Base-by-base conservation (phyloP, 1,139 yeast species). In the Taphrina sp. region DNA sequence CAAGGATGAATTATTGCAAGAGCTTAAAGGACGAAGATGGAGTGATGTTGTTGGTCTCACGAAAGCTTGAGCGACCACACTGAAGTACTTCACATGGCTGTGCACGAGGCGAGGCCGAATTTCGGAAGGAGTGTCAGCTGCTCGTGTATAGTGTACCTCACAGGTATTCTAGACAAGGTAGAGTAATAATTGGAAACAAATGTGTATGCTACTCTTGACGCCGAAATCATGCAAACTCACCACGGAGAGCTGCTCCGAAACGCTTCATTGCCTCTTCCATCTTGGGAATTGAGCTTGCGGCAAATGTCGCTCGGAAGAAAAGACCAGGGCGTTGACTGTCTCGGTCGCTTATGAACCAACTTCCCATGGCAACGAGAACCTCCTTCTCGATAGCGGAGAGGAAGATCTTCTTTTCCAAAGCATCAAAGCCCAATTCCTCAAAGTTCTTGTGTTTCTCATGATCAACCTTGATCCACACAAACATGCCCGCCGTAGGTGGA, bases 401-500 rank as follows among this genome's bases (percentile, higher is more conserved):
- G 70, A 82, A 86, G 45, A 88, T 67, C 29, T 81, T 77, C 31
- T 64, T 69, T 73, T 88, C 95, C 56, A 87, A 78, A 65, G 77
- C 75, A 45, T 70, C 64, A 47, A 85, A 80, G 67, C 85, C 89
- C 28, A 71, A 70, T 10, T 66, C 69, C 61, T 69, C 31, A 66
- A 77, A 87, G 66, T 80, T 77, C 52, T 95, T 94, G 72, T 85
- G 95, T 71, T 83, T 83, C 39, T 87, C 67, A 26, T 88, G 87
- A 68, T 88, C 95, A 52, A 87, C 68, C 61, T 75, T 72, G 62
- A 86, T 76, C 66, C 92, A 86, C 76, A 88, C 87, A 71, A 89
- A 89, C 96, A 89, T 89, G 66, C 96, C 96, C 1, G 96, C 96
- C 29, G 81, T 82, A 47, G 96, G 96, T 20, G 94, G 84, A 49